Conservation (phyloP, 176 grass and related monocot genomes). For the Avena eriantha region DNA sequence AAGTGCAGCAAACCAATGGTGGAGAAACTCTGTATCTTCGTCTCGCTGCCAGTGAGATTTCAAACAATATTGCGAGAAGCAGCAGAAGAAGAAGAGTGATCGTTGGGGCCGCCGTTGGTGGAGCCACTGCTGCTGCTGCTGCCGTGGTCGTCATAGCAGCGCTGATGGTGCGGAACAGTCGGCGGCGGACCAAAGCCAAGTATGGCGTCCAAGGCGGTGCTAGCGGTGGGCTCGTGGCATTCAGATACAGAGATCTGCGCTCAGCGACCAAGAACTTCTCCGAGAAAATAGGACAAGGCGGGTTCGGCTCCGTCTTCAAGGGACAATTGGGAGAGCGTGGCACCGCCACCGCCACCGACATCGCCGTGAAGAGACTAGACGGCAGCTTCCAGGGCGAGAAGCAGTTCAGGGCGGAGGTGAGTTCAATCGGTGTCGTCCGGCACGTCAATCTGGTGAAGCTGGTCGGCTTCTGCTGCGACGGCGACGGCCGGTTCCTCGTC, state of each 20-base stretch:
- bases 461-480: constrained; percentile 55
- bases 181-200: neutral
- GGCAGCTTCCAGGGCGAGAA: constrained; percentile 55
- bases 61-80: too few species aligned
- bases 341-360: neutral
- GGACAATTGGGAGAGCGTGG: neutral
- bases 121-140: neutral
- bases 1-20: neutral
- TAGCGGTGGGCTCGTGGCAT: neutral
- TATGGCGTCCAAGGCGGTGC: neutral
- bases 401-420: constrained; percentile 60
- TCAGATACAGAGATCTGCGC: constrained; percentile 46
- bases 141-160: neutral
- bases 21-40: constrained; percentile 40
- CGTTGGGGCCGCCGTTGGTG: neutral
- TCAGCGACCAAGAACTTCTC: constrained; percentile 49
- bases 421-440: constrained; percentile 52
- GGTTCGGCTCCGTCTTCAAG: constrained; percentile 53
- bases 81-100: neutral
- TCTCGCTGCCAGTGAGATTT: constrained; percentile 43
- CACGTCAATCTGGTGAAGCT: constrained; percentile 54
- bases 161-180: neutral
- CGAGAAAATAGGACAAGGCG: constrained; percentile 42
- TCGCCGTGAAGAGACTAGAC: constrained; percentile 55
- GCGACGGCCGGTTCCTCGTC: constrained; percentile 42